Base-by-base conservation (phyloP, 108 stramenopile species). In the Conticribra guillardii region DNA sequence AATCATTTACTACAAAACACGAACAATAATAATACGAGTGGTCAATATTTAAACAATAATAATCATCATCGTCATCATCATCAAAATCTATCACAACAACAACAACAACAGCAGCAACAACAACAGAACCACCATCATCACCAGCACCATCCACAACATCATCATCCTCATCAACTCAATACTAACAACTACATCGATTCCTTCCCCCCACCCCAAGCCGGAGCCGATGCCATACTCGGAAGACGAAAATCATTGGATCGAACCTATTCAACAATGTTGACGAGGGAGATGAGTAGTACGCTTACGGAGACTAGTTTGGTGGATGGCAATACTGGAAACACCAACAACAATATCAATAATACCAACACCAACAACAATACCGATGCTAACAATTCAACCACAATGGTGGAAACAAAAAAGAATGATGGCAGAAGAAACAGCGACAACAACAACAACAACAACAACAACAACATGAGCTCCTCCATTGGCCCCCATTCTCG, bases 181-280 rank as follows among this genome's bases (percentile, higher is more conserved):
- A 53, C 32, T 26, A 17, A 63, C 53, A 15, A 44, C 28, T 2
- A 37, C 26, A 48, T n/a, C 3, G 1, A 22, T 3, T 7, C n/a
- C 47, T 26, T 47, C 16, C 33, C 28, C 23, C 62, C 22, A 33
- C 55, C 49, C 0, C 61, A 69, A 21, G 67, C 68, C 28, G 76
- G 63, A n/a, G 76, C 68, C 37, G 68, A 77, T 64, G 76, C 67
- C 56, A 77, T 77, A 30, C 58, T 69, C 55, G 67, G 68, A 4
- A 41, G 76, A 51, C 31, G 76, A 47, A 77, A 60, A 37, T n/a
- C n/a, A n/a, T n/a, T n/a, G n/a, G n/a, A n/a, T n/a, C n/a, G n/a
- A n/a, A n/a, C n/a, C n/a, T n/a, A n/a, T n/a, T 41, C 37, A 41
- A 41, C 37, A 41, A 41, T 41, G 5, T 41, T 41, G 37, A 41